Evolutionary conservation across 2,329 filamentous ascomycete genomes (phyloP).

Genomic region (Orbilia quercus): DNA sequence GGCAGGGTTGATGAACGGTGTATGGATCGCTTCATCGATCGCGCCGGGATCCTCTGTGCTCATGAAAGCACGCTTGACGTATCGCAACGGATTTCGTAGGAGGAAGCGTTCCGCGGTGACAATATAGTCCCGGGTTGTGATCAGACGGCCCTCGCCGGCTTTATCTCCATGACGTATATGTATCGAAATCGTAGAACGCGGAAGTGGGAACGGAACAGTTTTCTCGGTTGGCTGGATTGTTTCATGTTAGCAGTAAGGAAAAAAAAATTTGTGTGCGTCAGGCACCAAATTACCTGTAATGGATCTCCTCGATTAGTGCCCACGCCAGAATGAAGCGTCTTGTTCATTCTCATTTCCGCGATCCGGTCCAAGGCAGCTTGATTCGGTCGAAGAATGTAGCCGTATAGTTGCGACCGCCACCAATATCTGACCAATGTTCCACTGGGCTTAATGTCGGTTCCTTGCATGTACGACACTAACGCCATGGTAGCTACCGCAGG

Average conservation of each 20-base stretch:
- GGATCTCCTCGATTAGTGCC: slow-evolving; percentile 32
- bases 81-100: slow-evolving; percentile 38
- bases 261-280: neutral
- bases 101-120: slow-evolving; percentile 46
- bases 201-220: slow-evolving; percentile 40
- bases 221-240: slow-evolving; percentile 13
- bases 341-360: slow-evolving; percentile 41
- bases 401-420: slow-evolving; percentile 53
- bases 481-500: slow-evolving; percentile 25
- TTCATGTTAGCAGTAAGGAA: slow-evolving; percentile 4
- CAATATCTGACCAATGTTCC: slow-evolving; percentile 49
- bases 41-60: slow-evolving; percentile 51
- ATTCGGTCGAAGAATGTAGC: slow-evolving; percentile 44
- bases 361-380: slow-evolving; percentile 34
- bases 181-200: slow-evolving; percentile 44
- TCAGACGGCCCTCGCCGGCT: slow-evolving; percentile 47
- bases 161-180: slow-evolving; percentile 53
- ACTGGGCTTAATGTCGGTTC: slow-evolving; percentile 17
- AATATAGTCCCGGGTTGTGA: slow-evolving; percentile 47
- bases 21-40: slow-evolving; percentile 28
- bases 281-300: slow-evolving; percentile 8
- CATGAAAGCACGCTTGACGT: slow-evolving; percentile 49
- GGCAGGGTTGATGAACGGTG: slow-evolving; percentile 38
- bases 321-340: slow-evolving; percentile 31
- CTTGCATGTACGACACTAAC: slow-evolving; percentile 32